Evolutionary conservation across 352 stramenopile genomes (phyloP).

Genomic region (Globisporangium camurandrum): DNA sequence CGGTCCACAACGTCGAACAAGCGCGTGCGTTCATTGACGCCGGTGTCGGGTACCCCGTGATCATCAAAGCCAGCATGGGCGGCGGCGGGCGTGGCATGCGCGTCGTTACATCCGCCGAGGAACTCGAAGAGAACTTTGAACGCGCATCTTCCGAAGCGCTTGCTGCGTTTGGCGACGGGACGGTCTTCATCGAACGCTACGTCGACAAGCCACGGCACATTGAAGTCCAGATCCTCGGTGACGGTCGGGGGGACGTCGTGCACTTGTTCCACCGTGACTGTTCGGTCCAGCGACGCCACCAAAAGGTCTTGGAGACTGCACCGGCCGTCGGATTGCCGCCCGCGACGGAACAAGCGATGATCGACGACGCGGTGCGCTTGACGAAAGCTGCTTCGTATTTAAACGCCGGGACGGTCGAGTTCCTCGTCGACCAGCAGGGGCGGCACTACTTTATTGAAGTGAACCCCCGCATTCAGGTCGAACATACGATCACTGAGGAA

Average conservation of each 20-base stretch:
- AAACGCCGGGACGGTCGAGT: constrained; percentile 98
- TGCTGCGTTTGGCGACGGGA: constrained; percentile 91
- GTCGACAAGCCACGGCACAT: constrained; percentile 94
- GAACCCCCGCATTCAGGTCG: constrained; percentile 97
- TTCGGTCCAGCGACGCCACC: constrained; percentile 96
- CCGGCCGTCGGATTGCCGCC: constrained; percentile 81
- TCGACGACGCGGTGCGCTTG: constrained; percentile 89
- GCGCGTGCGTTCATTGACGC: constrained; percentile 88
- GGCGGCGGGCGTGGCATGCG: constrained; percentile 97
- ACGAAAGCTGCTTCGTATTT: constrained; percentile 90
- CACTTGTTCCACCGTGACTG: constrained; percentile 97
- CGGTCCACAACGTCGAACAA: constrained; percentile 85
- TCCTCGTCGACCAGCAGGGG: constrained; percentile 92
- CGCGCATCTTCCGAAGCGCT: constrained; percentile 81
- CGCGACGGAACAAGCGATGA: constrained; percentile 87
- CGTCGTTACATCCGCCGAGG: constrained; percentile 74
- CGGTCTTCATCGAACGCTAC: constrained; percentile 95
- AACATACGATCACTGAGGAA: constrained; percentile 90
- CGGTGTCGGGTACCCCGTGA: constrained; percentile 91
- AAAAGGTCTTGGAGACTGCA: constrained; percentile 96
- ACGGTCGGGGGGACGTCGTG: constrained; percentile 91
- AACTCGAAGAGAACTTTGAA: constrained; percentile 87
- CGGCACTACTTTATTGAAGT: constrained; percentile 98
- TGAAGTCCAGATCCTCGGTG: constrained; percentile 96
- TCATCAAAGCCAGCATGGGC: constrained; percentile 98